These are phyloP conservation scores for Wickerhamomyces chambardii DNA, from an alignment of 805 yeast species.

Conservation along the genomic window DNA sequence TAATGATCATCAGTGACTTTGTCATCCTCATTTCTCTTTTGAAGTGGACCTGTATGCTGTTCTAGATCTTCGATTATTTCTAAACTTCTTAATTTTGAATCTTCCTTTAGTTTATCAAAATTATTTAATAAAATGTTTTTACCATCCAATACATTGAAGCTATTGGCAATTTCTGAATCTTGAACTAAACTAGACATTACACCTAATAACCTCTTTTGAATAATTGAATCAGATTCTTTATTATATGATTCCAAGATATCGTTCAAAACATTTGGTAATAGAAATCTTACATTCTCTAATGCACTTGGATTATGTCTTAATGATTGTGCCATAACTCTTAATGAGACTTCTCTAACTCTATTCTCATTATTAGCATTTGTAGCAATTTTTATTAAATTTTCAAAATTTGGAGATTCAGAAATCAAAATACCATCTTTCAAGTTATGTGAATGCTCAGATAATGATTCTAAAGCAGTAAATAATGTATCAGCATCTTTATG, in stretches of 20 bases:
- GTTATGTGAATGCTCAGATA: slow-evolving; percentile 61
- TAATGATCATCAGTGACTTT: slow-evolving; percentile 5
- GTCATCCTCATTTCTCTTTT: slow-evolving; percentile 6
- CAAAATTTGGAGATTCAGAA: slow-evolving; percentile 21
- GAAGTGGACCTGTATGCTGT: background rate
- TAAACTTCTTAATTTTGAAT: slow-evolving; percentile 27
- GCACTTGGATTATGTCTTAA: slow-evolving; percentile 72
- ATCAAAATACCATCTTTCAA: slow-evolving; percentile 50
- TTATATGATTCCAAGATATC: slow-evolving; percentile 4
- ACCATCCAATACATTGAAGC: slow-evolving; percentile 12
- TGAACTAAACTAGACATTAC: slow-evolving; percentile 37
- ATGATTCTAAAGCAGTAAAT: slow-evolving; percentile 21
- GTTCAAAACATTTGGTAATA: slow-evolving; percentile 3
- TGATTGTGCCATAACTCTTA: slow-evolving; percentile 56
- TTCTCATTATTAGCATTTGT: slow-evolving; percentile 5
- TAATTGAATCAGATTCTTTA: slow-evolving; percentile 18
- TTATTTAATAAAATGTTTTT: slow-evolving; percentile 14
- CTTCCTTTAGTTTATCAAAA: slow-evolving; percentile 13
- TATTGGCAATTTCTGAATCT: slow-evolving; percentile 21
- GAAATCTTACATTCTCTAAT: slow-evolving; percentile 20
- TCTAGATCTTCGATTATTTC: slow-evolving; percentile 38
- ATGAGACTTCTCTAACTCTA: slow-evolving; percentile 37
- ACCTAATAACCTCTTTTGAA: slow-evolving; percentile 42
- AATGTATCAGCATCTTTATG: slow-evolving; percentile 4
- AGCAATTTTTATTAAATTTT: slow-evolving; percentile 19